Evolutionary conservation across 2,329 filamentous ascomycete genomes (phyloP).

Genomic region (Uncinocarpus reesii): DNA sequence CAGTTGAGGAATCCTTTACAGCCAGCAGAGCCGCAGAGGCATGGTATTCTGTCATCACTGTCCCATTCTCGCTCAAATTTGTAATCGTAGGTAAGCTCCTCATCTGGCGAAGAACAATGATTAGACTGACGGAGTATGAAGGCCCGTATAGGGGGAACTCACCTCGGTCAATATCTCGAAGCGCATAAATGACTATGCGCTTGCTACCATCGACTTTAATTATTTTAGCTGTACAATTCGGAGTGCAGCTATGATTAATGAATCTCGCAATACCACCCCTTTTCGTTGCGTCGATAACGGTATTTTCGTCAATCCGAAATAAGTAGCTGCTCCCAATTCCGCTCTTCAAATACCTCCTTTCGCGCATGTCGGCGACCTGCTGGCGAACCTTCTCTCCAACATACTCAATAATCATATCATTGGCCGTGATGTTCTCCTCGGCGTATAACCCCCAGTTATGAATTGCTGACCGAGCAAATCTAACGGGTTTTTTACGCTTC

Average conservation of each 20-base stretch:
- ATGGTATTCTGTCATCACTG: conserved; percentile 89
- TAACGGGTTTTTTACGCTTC: conserved; percentile 98
- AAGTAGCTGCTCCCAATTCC: conserved; percentile 96
- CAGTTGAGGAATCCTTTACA: conserved; percentile 99
- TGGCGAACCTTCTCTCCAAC: conserved; percentile 96
- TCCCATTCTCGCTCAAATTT: conserved; percentile 98
- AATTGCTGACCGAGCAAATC: conserved; percentile 93
- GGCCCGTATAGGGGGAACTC: conserved; percentile 39
- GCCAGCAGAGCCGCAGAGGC: conserved; percentile 86
- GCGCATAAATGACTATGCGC: conserved; percentile 95
- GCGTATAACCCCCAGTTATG: conserved; percentile 98
- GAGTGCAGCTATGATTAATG: conserved; percentile 96
- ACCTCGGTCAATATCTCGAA: conserved; percentile 93
- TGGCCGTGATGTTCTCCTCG: conserved; percentile 91
- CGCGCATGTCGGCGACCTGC: conserved; percentile 91
- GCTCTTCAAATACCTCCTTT: conserved; percentile 84
- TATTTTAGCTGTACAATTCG: conserved; percentile 98
- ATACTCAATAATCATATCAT: conserved; percentile 99
- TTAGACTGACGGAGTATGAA: not conserved
- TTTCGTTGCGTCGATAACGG: conserved; percentile 95
- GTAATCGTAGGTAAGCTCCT: conserved; percentile 99
- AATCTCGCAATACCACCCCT: conserved; percentile 96
- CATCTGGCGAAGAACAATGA: conserved; percentile 51
- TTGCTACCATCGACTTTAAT: conserved; percentile 98
- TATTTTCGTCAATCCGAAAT: conserved; percentile 96